phyloP scores from a whole-genome alignment of 164 flowering plant genomes.

The Stephania cephalantha region DNA sequence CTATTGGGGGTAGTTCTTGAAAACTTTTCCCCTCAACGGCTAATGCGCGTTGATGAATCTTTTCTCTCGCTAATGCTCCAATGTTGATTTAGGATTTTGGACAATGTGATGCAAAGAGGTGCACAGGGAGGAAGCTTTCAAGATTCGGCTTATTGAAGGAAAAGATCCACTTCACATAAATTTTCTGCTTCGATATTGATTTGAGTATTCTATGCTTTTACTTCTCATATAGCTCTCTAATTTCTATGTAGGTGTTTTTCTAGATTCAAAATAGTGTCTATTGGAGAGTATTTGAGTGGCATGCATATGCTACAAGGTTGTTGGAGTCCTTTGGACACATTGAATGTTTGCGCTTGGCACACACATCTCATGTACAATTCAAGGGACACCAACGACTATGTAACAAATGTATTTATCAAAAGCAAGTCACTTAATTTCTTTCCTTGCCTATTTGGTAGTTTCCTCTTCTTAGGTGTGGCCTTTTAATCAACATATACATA shows the following conservation, averaged over 20 bases:
- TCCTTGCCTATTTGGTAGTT: too few relatives aligned
- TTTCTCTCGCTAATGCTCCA: slow-evolving; percentile 8
- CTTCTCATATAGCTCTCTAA: neutral
- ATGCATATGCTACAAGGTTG: too few relatives aligned
- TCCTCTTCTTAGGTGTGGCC: too few relatives aligned
- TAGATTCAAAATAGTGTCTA: neutral
- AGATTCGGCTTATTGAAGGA: slow-evolving; percentile 82
- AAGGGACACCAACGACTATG: too few relatives aligned
- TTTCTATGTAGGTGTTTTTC: neutral
- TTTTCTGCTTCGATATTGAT: neutral
- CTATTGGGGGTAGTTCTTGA: neutral
- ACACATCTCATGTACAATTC: too few relatives aligned
- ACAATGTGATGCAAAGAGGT: slow-evolving; percentile 97
- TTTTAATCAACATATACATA: too few relatives aligned
- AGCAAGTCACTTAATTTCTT: too few relatives aligned
- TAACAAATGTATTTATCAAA: too few relatives aligned
- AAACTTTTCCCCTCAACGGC: neutral
- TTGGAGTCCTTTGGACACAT: too few relatives aligned
- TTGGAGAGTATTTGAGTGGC: neutral
- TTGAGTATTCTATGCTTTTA: neutral
- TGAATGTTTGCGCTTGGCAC: too few relatives aligned
- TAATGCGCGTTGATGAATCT: neutral
- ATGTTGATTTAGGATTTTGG: slow-evolving; percentile 75
- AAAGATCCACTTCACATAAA: slow-evolving; percentile 29
- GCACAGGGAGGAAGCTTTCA: slow-evolving; percentile 96